Evolutionary conservation across 2,329 filamentous ascomycete species (phyloP), one percentile per base, ranked within the genome.

Genomic region (Saccharata proteae): DNA sequence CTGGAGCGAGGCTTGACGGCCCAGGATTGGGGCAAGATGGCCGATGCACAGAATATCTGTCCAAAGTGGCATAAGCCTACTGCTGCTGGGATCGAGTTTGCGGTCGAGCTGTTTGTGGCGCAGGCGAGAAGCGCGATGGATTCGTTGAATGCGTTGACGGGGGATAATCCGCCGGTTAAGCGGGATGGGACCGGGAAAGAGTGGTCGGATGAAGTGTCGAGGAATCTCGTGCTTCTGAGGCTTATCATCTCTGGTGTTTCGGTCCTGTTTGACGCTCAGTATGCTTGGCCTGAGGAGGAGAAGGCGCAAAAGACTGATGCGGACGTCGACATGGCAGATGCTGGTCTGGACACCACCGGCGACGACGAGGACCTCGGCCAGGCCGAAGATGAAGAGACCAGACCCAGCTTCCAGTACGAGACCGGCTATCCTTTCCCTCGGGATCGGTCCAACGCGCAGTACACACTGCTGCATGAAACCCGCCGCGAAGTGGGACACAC

Each of bases 101-200:
- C 90, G 0, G 75, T 92, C 11, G 79, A 88, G 46, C 59, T 98
- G 1, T 96, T 94, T 46, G 77, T 86, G 42, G 79, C 77, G 1
- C 86, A 96, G 54, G 78, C 80, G 5, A 74, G 74, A 35, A 76
- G 73, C 23, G 86, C 88, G 2, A 70, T 88, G 38, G 64, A 76
- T 36, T 75, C 83, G 38, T 61, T 98, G 9, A 71, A 74, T 39
- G 71, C 77, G 6, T 67, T 98, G n/a, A 92, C 84, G 48, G 77
- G 81, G 39, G 77, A 83, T 26, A 71, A 79, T 20, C 79, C 85
- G 2, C 78, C 76, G 3, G 78, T 96, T 32, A 92, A 85, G 54
- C 74, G 88, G 35, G 88, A 86, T 43, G 90, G 90, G 21, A 93
- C 88, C 52, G 92, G 93, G 44, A 98, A 96, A 57, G 88, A 94